These are phyloP conservation scores for Exophiala aquamarina DNA, from an alignment of 2,329 filamentous ascomycete genomes.

Conservation along the genomic window DNA sequence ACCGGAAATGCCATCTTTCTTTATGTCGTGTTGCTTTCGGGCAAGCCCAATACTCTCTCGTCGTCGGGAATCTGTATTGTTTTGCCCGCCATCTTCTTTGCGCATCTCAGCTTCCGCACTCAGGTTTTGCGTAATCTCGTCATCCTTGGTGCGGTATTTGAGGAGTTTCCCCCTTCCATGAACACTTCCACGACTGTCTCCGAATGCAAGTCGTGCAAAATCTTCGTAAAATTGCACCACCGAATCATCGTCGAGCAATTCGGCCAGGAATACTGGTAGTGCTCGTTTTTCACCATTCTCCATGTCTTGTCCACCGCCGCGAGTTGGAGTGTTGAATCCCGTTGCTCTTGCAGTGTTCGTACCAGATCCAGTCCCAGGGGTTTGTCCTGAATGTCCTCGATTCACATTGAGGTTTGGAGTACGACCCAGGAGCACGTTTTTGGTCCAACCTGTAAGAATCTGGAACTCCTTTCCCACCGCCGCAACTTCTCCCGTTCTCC, in stretches of 20 bases:
- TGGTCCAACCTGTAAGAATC: conserved; percentile 92
- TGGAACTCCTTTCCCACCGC: conserved; percentile 95
- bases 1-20: conserved; percentile 47
- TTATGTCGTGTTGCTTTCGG: conserved; percentile 26
- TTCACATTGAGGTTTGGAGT: conserved; percentile 87
- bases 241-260: conserved; percentile 89
- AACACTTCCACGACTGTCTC: conserved; percentile 82
- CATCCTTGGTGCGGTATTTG: conserved; percentile 80
- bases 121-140: conserved; percentile 30
- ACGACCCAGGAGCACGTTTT: conserved; percentile 82
- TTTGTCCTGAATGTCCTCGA: conserved; percentile 51
- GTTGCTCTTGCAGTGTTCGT: conserved; percentile 40
- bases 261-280: conserved; percentile 85
- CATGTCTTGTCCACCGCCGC: conserved; percentile 10
- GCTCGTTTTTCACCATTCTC: conserved; percentile 44
- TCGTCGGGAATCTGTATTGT: conserved; percentile 27
- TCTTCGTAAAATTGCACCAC: conserved; percentile 96
- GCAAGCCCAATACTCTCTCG: conserved; percentile 12
- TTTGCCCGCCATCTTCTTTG: conserved; percentile 45
- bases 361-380: conserved; percentile 38
- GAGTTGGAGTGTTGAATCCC: conserved; percentile 48
- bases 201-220: conserved; percentile 88
- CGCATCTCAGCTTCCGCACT: conserved; percentile 36
- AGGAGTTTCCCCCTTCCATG: conserved; percentile 81
- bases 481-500: conserved; percentile 90